These are phyloP conservation scores for Lecanicillium sp. DNA, from an alignment of 2,329 filamentous ascomycete genomes.

Conservation along the genomic window DNA sequence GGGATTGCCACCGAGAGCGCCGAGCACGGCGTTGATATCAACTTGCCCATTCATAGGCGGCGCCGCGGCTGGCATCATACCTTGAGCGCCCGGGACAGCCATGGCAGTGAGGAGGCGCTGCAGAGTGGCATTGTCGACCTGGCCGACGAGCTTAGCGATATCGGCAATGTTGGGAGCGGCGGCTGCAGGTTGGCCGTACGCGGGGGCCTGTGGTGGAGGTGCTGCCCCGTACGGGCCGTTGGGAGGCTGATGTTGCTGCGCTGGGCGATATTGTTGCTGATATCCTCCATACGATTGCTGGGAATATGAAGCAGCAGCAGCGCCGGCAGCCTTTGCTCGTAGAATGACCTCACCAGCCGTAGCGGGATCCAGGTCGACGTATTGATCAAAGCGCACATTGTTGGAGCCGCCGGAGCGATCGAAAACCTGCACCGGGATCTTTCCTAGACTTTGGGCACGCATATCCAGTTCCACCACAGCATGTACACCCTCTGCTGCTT, in stretches of 20 bases:
- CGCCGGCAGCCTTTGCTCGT: conserved; percentile 52
- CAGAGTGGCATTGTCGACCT: conserved; percentile 62
- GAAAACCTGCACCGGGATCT: conserved; percentile 78
- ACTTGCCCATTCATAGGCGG: conserved; percentile 25
- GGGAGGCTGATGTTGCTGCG: conserved; percentile 22
- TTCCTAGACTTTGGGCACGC: conserved; percentile 61
- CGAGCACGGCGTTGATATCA: conserved; percentile 43
- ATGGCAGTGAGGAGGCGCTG: conserved; percentile 63
- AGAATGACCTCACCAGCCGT: conserved; percentile 77
- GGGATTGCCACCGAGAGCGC: conserved; percentile 29
- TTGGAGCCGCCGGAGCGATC: conserved; percentile 68
- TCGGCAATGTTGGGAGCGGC: conserved; percentile 38
- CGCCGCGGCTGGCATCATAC: conserved; percentile 13
- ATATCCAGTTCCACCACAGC: conserved; percentile 74
- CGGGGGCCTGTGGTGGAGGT: conserved; percentile 18
- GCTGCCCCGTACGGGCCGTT: conserved; percentile 15
- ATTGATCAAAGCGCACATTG: conserved; percentile 81
- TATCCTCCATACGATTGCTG: conserved; percentile 24
- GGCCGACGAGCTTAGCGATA: conserved; percentile 59
- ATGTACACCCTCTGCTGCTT: conserved; percentile 82
- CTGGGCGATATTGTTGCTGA: conserved; percentile 20
- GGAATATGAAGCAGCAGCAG: conserved; percentile 21
- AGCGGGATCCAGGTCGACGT: conserved; percentile 71
- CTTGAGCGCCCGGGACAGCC: conserved; percentile 13
- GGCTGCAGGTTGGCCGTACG: conserved; percentile 22